A percentile compares a stretch with the other conserved stretches of the same genome.
phyloP scores from a whole-genome alignment of 1,284 basidiomycete genomes.

The Schizophyllum commune region DNA sequence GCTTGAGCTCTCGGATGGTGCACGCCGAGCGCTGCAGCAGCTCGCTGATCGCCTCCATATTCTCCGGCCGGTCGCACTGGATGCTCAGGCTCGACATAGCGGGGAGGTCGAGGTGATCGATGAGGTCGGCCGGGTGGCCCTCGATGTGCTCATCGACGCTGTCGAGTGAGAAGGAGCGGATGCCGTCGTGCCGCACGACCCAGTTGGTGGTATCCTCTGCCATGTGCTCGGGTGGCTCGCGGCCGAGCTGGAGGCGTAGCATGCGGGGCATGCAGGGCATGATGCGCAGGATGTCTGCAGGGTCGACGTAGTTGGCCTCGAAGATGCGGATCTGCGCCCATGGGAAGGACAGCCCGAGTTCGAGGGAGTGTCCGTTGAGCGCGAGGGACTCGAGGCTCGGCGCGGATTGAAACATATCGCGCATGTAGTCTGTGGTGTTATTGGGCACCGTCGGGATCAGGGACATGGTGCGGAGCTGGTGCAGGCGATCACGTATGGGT shows the following conservation, averaged over 20 bases:
- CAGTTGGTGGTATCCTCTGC: neutral
- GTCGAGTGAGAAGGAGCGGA: neutral
- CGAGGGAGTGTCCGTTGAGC: neutral
- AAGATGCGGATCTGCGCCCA: neutral
- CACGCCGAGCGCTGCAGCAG: neutral
- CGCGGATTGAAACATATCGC: neutral
- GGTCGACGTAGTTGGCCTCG: neutral
- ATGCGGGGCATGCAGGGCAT: neutral
- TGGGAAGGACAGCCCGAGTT: neutral
- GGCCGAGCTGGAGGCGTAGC: neutral
- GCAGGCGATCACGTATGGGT: neutral
- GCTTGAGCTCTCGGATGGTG: neutral
- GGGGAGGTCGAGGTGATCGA: neutral
- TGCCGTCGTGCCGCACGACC: neutral
- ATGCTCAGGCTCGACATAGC: neutral
- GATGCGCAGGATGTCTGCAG: neutral
- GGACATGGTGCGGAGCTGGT: neutral
- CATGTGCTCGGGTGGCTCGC: neutral
- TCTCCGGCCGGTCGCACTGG: neutral
- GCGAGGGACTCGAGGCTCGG: neutral
- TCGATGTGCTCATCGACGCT: neutral
- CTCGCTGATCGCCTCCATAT: neutral
- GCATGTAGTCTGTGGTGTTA: neutral
- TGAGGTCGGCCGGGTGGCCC: neutral
- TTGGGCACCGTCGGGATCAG: neutral